Base-by-base conservation (phyloP, 2,329 filamentous ascomycete genomes). In the Salinomyces thailandicus region DNA sequence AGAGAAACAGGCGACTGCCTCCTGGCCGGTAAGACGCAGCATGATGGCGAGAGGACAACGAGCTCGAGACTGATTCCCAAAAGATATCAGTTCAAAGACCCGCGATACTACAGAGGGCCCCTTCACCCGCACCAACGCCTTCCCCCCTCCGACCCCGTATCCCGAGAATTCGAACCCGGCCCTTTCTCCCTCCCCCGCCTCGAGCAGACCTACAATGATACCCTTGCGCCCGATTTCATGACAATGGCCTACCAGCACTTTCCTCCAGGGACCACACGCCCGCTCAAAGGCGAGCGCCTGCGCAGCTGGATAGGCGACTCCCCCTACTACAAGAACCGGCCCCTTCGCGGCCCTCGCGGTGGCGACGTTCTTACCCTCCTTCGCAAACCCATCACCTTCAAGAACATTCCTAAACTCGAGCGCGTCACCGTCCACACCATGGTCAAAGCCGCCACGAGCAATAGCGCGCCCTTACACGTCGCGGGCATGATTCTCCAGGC, bases 41-140 rank as follows among this genome's bases (percentile, higher is more conserved):
- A 43, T n/a, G n/a, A n/a, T n/a, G n/a, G n/a, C n/a, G n/a, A n/a
- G n/a, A n/a, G n/a, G n/a, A n/a, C n/a, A n/a, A n/a, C n/a, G n/a
- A n/a, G n/a, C n/a, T n/a, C n/a, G 9, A 26, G 9, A 26, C 22
- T 26, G 22, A 26, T 26, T n/a, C 22, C n/a, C 34, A 42, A 18
- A 44, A 93, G 89, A 72, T 98, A 96, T 67, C 84, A 93, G 63
- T 96, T 82, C 63, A 85, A 87, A 47, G 81, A 89, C 34, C 91
- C 91, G 45, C 91, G 89, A 66, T 98, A 87, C 72, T 79, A 94
- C 62, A 84, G 89, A 54, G 91, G 91, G 38, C 87, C 87, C 46
- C 72, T 96, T 16, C 87, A 96, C 59, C 91, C 91, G 34, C 78
- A 95, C 54, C 85, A 94, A 66, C 83, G 85, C 41, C 89, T 85